Evolutionary conservation across 108 stramenopile genomes (phyloP).

Genomic region (Nitzschia putrida): DNA sequence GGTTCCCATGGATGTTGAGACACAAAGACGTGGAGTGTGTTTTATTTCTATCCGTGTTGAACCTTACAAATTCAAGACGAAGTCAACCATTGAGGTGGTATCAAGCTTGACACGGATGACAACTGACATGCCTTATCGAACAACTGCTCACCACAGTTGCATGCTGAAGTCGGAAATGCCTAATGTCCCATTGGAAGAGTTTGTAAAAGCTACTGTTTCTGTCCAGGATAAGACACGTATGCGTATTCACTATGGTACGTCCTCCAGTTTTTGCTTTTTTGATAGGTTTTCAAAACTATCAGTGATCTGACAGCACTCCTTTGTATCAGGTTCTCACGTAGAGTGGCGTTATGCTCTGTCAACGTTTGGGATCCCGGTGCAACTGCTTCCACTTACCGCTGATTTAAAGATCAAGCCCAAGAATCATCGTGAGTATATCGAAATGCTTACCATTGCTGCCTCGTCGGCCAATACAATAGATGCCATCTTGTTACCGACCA

Average conservation of each 20-base stretch:
- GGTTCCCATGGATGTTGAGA: not conserved
- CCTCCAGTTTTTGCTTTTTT: not conserved
- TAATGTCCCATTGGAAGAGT: not conserved
- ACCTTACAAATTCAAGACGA: too few relatives aligned
- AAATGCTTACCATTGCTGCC: not conserved
- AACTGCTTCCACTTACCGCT: constrained; percentile 21
- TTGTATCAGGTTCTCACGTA: constrained; percentile 15
- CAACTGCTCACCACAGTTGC: constrained; percentile 9
- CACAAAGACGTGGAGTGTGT: not conserved
- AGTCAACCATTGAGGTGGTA: not conserved
- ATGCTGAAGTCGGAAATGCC: not conserved
- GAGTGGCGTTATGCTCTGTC: constrained; percentile 25
- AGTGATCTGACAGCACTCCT: not conserved
- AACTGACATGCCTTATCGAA: constrained; percentile 1
- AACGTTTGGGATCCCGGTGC: constrained; percentile 24
- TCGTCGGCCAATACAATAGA: not conserved
- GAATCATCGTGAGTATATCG: constrained; percentile 12
- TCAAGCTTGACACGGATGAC: constrained; percentile 6
- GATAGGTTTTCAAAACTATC: not conserved
- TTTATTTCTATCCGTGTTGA: not conserved
- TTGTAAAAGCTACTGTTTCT: constrained; percentile 8
- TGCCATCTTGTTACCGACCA: constrained; percentile 2
- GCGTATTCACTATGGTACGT: constrained; percentile 12
- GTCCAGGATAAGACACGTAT: not conserved
- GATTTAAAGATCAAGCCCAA: constrained; percentile 26